Evolutionary conservation across 1,284 basidiomycete genomes (phyloP), one percentile per base, ranked within the genome.

Genomic region (Cryptococcus sp.): DNA sequence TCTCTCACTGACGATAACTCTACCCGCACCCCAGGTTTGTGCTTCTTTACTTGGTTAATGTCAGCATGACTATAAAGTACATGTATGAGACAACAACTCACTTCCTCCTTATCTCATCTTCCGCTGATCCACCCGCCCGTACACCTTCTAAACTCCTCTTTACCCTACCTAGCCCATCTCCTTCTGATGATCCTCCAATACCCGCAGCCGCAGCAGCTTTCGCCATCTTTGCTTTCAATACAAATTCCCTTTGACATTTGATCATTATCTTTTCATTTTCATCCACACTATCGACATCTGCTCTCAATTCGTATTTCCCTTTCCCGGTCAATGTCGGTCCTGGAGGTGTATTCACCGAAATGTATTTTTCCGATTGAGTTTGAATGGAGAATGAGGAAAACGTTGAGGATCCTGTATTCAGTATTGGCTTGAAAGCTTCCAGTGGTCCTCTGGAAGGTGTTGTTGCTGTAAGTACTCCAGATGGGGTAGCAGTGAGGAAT

Each of bases 171-270:
- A 33, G 86, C 66, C 83, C 86, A 71, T 87, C 85, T 72, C 89
- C 87, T 23, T 23, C 23, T 23, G 23, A 23, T 23, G 23, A 23
- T 23, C 23, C 23, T 23, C 23, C 23, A 23, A 23, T 23, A 23
- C 23, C 23, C 23, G 23, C 23, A 23, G 23, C 23, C 23, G 23
- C 23, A 23, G 23, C 23, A 60, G 87, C 87, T 45, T 85, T 79
- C 2, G 87, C 89, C 70, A 90, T 85, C 48, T 86, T 80, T 4
- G 89, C 90, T 72, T 95, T 91, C 67, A 84, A 83, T 78, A 93
- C 87, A 77, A 89, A 94, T 71, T 90, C 90, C 75, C 83, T 84
- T 78, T 96, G 92, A 48, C 95, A 86, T 77, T 92, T 92, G 54
- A 94, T 83, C 82, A 84, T 87, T 72, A 92, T 90, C 11, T 86